These are phyloP conservation scores for Rhizopus sp. DNA, from an alignment of 371 early-diverging fungal species.

Conservation along the genomic window DNA sequence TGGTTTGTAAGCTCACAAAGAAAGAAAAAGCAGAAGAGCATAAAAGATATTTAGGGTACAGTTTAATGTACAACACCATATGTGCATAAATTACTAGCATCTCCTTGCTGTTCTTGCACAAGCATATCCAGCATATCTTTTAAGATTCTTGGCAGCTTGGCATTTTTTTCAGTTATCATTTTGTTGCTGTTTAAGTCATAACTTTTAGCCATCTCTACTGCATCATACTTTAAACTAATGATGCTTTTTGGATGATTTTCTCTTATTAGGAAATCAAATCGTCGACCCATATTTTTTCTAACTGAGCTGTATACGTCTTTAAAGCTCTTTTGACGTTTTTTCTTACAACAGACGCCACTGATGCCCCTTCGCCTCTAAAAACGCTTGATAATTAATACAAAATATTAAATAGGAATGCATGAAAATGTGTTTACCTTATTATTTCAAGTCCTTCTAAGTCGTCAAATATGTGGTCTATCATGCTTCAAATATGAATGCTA, in stretches of 20 bases:
- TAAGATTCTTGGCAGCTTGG: slow-evolving; percentile 22
- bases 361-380: slow-evolving; percentile 15
- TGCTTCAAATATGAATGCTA: slow-evolving; percentile 18
- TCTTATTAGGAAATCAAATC: slow-evolving; percentile 15
- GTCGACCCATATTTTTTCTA: slow-evolving; percentile 10
- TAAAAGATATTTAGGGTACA: too few relatives aligned
- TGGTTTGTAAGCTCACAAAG: too few relatives aligned
- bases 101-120: slow-evolving; percentile 19
- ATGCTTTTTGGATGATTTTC: slow-evolving; percentile 13
- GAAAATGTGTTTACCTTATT: slow-evolving; percentile 11
- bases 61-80: slow-evolving; percentile 14
- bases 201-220: slow-evolving; percentile 19
- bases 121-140: slow-evolving; percentile 26
- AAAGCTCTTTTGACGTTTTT: slow-evolving; percentile 12
- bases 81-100: slow-evolving; percentile 17
- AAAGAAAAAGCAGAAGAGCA: too few relatives aligned
- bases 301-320: slow-evolving; percentile 4
- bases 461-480: slow-evolving; percentile 15
- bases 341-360: slow-evolving; percentile 6
- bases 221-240: slow-evolving; percentile 20
- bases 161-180: slow-evolving; percentile 16
- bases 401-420: slow-evolving; percentile 12
- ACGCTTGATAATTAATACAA: slow-evolving; percentile 11
- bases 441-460: slow-evolving; percentile 10
- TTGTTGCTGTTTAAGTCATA: slow-evolving; percentile 22